These are phyloP conservation scores for Toxicodendron radicans DNA, from an alignment of 345 rosid genomes.

Conservation along the genomic window DNA sequence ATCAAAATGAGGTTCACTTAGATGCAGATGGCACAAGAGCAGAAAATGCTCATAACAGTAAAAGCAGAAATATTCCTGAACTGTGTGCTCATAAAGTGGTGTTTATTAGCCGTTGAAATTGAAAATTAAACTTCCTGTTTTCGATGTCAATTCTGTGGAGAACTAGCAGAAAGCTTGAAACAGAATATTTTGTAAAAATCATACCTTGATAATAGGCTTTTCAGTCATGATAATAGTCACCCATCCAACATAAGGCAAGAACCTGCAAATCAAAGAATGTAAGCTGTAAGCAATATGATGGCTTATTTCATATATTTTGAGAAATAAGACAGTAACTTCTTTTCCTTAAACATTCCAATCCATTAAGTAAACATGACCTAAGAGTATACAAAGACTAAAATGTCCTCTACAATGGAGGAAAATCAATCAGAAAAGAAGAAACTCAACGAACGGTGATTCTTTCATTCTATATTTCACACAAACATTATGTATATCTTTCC, in stretches of 20 bases:
- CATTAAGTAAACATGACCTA: too few species aligned
- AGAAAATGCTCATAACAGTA: neutral
- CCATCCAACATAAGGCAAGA: slow-evolving; percentile 92
- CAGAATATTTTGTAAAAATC: slow-evolving; percentile 7
- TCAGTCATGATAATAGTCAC: slow-evolving; percentile 97
- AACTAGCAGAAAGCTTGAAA: slow-evolving; percentile 1
- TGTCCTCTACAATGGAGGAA: too few species aligned
- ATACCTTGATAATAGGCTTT: slow-evolving; percentile 85
- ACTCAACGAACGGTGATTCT: too few species aligned
- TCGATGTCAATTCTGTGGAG: neutral
- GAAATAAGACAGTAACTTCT: neutral
- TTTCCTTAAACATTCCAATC: too few species aligned
- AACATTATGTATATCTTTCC: too few species aligned
- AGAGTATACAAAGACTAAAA: too few species aligned
- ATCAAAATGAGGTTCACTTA: neutral
- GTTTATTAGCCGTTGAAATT: neutral
- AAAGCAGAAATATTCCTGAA: neutral
- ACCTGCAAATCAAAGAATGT: slow-evolving; percentile 41
- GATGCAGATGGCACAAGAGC: neutral
- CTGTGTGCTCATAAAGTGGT: neutral
- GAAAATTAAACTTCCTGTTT: neutral
- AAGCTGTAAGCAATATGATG: neutral
- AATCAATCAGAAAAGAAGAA: too few species aligned
- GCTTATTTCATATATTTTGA: neutral
- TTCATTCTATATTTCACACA: too few species aligned